Conservation (phyloP, 176 grass and related monocot genomes). For the Oryza brachyantha region DNA sequence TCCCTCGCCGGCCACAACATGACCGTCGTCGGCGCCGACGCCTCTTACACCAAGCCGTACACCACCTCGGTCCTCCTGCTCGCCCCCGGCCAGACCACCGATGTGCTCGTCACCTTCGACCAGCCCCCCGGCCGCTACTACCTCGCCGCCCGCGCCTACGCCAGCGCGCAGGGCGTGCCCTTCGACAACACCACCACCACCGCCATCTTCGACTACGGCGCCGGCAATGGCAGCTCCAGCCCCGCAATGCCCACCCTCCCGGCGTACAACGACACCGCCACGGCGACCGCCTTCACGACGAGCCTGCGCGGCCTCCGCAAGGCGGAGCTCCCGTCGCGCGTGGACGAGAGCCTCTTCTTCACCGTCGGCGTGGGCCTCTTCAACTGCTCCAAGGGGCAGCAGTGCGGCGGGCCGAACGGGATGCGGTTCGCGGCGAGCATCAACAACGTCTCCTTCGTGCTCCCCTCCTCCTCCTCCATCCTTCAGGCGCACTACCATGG, state of each 20-base stretch:
- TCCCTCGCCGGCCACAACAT: conserved; percentile 74
- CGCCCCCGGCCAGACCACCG: conserved; percentile 87
- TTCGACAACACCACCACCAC: conserved; percentile 95
- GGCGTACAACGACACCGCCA: conserved; percentile 75
- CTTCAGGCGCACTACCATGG: conserved; percentile 67
- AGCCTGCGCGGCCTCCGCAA: conserved; percentile 45
- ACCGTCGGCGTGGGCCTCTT: conserved; percentile 74
- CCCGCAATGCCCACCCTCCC: conserved; percentile 59
- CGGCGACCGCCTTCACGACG: conserved; percentile 55
- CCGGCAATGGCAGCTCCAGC: not conserved
- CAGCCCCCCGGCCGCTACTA: conserved; percentile 59
- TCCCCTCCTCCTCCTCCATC: conserved; percentile 63
- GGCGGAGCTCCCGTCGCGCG: conserved; percentile 33
- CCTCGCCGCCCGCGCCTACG: conserved; percentile 72
- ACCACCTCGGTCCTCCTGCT: conserved; percentile 56
- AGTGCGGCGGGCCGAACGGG: conserved; percentile 69
- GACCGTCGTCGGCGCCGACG: conserved; percentile 80
- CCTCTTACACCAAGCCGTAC: conserved; percentile 90
- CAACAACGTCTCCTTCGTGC: conserved; percentile 89
- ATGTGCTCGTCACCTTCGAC: conserved; percentile 79
- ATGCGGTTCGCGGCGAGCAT: conserved; percentile 85
- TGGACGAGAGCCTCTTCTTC: conserved; percentile 92
- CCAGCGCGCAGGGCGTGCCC: conserved; percentile 76
- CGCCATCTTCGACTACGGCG: conserved; percentile 72
- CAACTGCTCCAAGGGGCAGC: conserved; percentile 48